Evolutionary conservation across 108 stramenopile species (phyloP).

Genomic region (Nannochloropsis gaditana): DNA sequence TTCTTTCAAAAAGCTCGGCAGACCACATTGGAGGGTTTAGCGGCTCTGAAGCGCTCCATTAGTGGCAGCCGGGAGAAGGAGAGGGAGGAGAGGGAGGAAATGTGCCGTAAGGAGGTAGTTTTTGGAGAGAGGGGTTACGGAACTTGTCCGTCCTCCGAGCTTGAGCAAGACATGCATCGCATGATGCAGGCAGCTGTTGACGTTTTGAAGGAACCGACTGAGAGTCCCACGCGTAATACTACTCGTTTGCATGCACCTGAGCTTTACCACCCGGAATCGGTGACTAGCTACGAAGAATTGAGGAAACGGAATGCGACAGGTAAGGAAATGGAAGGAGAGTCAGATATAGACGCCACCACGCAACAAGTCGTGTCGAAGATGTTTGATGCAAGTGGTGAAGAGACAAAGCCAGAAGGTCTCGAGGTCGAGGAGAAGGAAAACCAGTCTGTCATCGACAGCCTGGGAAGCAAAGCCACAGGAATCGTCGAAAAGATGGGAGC

Average conservation of each 20-base stretch:
- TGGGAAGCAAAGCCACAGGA: background rate
- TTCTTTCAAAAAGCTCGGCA: background rate
- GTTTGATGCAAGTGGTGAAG: background rate
- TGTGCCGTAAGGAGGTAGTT: background rate
- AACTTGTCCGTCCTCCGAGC: background rate
- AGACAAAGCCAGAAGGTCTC: background rate
- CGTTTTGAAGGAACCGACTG: background rate
- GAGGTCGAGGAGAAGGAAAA: background rate
- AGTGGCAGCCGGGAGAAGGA: background rate
- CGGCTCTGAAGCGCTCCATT: background rate
- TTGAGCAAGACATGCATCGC: background rate
- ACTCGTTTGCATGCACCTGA: background rate
- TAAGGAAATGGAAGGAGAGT: background rate
- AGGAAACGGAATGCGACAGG: background rate
- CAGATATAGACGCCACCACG: background rate
- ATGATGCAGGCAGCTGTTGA: background rate
- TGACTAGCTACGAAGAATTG: conserved; percentile 1
- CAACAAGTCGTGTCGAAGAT: background rate
- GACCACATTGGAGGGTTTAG: background rate
- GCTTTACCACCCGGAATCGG: conserved; percentile 12
- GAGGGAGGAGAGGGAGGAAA: background rate
- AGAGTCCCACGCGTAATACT: background rate
- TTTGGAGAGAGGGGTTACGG: background rate
- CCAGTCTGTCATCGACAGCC: background rate
- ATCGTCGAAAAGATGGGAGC: background rate